These are phyloP conservation scores for Gracilaria gracilis DNA, from an alignment of 23 red algal species.

Conservation along the genomic window DNA sequence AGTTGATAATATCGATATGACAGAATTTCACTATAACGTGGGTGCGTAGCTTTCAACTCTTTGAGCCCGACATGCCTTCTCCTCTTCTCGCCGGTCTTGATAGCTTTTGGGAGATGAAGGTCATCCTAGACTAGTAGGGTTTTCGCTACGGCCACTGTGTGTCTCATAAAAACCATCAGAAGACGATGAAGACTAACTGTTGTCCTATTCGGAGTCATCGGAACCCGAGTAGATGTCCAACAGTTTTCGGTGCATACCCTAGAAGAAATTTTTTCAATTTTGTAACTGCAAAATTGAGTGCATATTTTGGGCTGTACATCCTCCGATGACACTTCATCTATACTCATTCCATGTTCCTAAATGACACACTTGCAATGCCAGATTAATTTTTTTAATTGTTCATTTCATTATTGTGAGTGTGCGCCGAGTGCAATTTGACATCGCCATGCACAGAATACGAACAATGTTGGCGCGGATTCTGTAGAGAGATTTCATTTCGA, in stretches of 20 bases:
- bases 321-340: too few species aligned
- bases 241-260: background rate
- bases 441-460: too few species aligned
- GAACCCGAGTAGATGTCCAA: background rate
- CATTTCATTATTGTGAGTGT: too few species aligned
- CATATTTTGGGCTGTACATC: too few species aligned
- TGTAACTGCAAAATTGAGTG: too few species aligned
- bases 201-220: background rate
- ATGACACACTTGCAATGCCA: too few species aligned
- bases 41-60: conserved; percentile 17
- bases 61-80: background rate
- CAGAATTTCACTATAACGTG: background rate
- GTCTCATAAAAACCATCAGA: background rate
- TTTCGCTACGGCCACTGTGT: background rate
- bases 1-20: conserved; percentile 26
- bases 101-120: background rate
- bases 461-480: too few species aligned
- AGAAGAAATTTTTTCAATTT: too few species aligned
- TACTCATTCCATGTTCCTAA: too few species aligned
- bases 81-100: background rate
- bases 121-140: background rate
- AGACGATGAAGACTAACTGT: background rate
- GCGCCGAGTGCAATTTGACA: too few species aligned
- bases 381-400: too few species aligned
- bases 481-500: too few species aligned